Percentiles rank a stretch among this genome's conserved stretches.
Evolutionary conservation across 2,329 filamentous ascomycete genomes (phyloP).

Genomic region (Colletotrichum cordylinicola): DNA sequence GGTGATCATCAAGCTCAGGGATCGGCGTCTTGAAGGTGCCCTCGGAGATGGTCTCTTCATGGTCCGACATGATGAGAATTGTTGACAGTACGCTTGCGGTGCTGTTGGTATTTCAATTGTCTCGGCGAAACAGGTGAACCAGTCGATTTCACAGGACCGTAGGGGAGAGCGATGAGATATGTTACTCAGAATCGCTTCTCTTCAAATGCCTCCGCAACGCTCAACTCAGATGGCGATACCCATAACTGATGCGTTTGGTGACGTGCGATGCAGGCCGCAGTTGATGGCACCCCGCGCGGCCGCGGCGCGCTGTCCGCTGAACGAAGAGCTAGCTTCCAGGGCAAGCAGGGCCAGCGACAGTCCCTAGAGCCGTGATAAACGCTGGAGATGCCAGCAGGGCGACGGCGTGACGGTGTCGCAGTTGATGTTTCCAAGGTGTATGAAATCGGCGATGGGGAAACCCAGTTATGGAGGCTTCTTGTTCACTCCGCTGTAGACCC

Average conservation of each 20-base stretch:
- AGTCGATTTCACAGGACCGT: not conserved
- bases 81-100: slow-evolving; percentile 26
- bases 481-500: slow-evolving; percentile 96
- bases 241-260: slow-evolving; percentile 11
- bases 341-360: not conserved
- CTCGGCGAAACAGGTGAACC: not conserved
- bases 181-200: slow-evolving; percentile 1
- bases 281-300: slow-evolving; percentile 17
- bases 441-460: slow-evolving; percentile 18
- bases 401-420: not conserved
- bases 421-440: not conserved
- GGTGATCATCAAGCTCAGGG: slow-evolving; percentile 87
- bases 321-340: slow-evolving; percentile 1
- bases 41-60: slow-evolving; percentile 63
- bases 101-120: not conserved
- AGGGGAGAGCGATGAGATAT: not conserved
- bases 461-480: slow-evolving; percentile 96
- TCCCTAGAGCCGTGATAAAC: not conserved
- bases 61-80: slow-evolving; percentile 69
- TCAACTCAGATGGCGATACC: slow-evolving; percentile 14
- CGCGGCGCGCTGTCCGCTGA: slow-evolving; percentile 20
- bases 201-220: slow-evolving; percentile 20
- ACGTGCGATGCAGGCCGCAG: not conserved
- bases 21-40: slow-evolving; percentile 76
- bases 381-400: not conserved